phyloP scores from a whole-genome alignment of 306 rosid genomes.

The Rubus parviflorus region DNA sequence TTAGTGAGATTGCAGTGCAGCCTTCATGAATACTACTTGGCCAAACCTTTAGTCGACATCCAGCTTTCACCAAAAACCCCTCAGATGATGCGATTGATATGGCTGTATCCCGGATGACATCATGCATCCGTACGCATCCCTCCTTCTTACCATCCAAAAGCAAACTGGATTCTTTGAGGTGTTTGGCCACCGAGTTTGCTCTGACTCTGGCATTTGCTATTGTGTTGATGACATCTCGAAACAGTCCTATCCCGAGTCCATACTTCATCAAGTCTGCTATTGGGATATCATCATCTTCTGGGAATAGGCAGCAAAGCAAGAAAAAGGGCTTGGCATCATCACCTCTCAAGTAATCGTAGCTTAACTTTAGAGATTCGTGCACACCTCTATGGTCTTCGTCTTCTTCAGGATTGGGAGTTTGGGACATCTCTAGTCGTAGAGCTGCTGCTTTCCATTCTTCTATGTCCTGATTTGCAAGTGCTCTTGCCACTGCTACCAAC shows the following conservation, averaged over 20 bases:
- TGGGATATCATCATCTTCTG: not conserved
- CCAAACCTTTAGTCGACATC: not conserved
- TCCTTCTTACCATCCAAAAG: not conserved
- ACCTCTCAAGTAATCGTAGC: not conserved
- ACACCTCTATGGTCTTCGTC: no score
- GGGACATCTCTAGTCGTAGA: not conserved
- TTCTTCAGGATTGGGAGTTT: not conserved
- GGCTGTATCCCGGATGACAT: not conserved
- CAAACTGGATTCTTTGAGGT: not conserved
- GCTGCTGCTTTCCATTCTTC: not conserved
- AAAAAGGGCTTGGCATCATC: not conserved
- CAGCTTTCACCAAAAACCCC: not conserved
- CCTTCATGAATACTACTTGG: not conserved
- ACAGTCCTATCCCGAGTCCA: not conserved
- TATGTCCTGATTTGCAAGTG: constrained; percentile 17
- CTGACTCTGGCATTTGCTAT: not conserved
- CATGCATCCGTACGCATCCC: not conserved
- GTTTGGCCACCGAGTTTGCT: not conserved
- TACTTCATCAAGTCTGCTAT: not conserved
- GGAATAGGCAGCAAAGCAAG: not conserved
- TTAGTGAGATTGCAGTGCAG: not conserved
- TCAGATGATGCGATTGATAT: not conserved
- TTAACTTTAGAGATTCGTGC: not conserved
- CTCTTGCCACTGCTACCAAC: constrained; percentile 21
- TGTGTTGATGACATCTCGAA: not conserved